Evolutionary conservation across 352 stramenopile genomes (phyloP).

Genomic region (Globisporangium canariense): DNA sequence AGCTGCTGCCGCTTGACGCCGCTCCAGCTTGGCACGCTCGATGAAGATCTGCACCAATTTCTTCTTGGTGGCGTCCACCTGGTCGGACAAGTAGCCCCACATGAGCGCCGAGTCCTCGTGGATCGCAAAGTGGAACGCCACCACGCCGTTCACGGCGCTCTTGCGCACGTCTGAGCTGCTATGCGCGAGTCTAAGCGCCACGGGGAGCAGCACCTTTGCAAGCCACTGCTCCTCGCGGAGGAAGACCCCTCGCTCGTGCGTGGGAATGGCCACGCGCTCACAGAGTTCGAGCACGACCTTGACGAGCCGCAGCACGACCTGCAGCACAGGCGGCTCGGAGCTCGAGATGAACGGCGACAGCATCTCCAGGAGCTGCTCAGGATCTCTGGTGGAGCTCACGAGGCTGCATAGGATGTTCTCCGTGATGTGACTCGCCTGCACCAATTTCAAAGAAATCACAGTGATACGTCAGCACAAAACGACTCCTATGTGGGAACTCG

Average conservation of each 20-base stretch:
- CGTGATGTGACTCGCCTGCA: constrained; percentile 47
- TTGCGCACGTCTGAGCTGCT: constrained; percentile 66
- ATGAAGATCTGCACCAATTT: constrained; percentile 78
- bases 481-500: background rate
- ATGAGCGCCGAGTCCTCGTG: constrained; percentile 40
- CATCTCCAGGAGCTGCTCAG: constrained; percentile 34
- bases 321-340: constrained; percentile 38
- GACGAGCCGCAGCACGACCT: constrained; percentile 49
- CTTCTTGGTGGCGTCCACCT: constrained; percentile 50
- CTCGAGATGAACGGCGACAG: constrained; percentile 36
- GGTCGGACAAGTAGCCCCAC: constrained; percentile 37
- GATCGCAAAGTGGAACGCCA: constrained; percentile 59
- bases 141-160: constrained; percentile 57
- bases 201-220: constrained; percentile 25
- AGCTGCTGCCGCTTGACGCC: constrained; percentile 4
- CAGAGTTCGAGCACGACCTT: constrained; percentile 39
- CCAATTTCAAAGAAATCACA: background rate
- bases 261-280: constrained; percentile 19
- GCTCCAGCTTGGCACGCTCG: constrained; percentile 50
- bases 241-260: constrained; percentile 15
- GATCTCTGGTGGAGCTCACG: constrained; percentile 27
- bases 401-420: constrained; percentile 44
- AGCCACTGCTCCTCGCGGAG: constrained; percentile 32
- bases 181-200: constrained; percentile 44
- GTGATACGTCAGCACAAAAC: background rate